Base-by-base conservation (phyloP, 108 stramenopile genomes). In the Epithemia pelagica region DNA sequence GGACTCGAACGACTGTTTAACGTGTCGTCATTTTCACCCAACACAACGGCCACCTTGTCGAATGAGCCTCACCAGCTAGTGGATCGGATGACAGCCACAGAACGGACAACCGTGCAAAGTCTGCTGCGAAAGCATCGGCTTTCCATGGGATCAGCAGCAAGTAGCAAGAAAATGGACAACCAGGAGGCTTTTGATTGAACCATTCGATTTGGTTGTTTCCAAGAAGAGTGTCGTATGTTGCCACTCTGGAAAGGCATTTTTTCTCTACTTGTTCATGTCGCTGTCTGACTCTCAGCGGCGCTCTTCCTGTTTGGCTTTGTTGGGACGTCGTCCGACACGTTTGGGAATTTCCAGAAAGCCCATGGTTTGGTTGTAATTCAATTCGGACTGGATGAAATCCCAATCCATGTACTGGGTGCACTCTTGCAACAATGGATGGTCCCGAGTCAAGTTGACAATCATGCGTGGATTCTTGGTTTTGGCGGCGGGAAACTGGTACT, bases 1-100 rank as follows among this genome's bases (percentile, higher is more conserved):
- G 75, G 52, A 0, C 55, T 78, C 15, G 69, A 76, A 68, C 37
- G 37, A 46, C 37, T 46, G 10, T 46, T 10, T 15, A 10, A 5
- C 5, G 5, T 46, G 37, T 46, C 37, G 37, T 46, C 37, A 15
- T 46, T 15, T 5, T 15, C 37, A 46, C 15, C 15, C 10, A 46
- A 5, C 37, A 15, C 15, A 46, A 46, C n/a, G n/a, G n/a, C n/a
- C n/a, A n/a, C n/a, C n/a, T n/a, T n/a, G n/a, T n/a, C n/a, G n/a
- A n/a, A n/a, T n/a, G n/a, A n/a, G n/a, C n/a, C n/a, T n/a, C n/a
- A n/a, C n/a, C n/a, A n/a, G n/a, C n/a, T n/a, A n/a, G n/a, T n/a
- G n/a, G n/a, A n/a, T n/a, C n/a, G n/a, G n/a, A n/a, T n/a, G n/a
- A n/a, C n/a, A n/a, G n/a, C n/a, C n/a, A n/a, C n/a, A 5, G 37